Conservation (phyloP, 2,329 filamentous ascomycete genomes). For the Monilinia fructicola region DNA sequence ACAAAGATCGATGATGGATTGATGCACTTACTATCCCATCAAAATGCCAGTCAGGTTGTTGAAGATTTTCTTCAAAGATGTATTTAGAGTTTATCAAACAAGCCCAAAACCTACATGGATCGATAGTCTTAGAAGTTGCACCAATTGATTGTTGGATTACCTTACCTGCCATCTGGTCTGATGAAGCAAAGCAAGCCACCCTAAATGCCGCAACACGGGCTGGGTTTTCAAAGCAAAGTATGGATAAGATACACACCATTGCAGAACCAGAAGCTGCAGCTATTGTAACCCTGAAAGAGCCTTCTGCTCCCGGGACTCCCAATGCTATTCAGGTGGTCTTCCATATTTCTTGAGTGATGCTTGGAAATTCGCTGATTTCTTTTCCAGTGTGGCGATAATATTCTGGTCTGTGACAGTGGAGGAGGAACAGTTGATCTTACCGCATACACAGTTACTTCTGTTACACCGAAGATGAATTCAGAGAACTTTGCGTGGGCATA, state of each 20-base stretch:
- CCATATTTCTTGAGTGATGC: too few relatives aligned
- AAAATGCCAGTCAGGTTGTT: constrained; percentile 27
- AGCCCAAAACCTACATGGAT: constrained; percentile 1
- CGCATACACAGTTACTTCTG: constrained; percentile 33
- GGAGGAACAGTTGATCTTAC: constrained; percentile 20
- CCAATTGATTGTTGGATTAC: constrained; percentile 35
- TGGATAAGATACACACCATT: constrained; percentile 32
- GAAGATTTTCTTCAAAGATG: constrained; percentile 31
- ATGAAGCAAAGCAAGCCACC: constrained; percentile 34
- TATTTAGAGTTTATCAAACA: constrained; percentile 24
- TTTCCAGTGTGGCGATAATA: neutral
- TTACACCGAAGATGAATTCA: constrained; percentile 33
- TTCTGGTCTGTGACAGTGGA: constrained; percentile 7
- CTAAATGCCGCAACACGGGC: constrained; percentile 30
- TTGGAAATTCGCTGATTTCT: too few relatives aligned
- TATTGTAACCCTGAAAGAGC: constrained; percentile 30
- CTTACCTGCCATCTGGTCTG: constrained; percentile 34
- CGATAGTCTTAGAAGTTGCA: constrained; percentile 17
- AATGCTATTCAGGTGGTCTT: constrained; percentile 27
- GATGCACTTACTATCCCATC: constrained; percentile 27
- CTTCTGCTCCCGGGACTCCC: constrained; percentile 4
- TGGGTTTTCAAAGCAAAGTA: constrained; percentile 27
- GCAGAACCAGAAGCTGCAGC: constrained; percentile 36
- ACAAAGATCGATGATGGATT: constrained; percentile 25
- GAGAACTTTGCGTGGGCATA: constrained; percentile 20